Base-by-base conservation (phyloP, 352 stramenopile species). In the Globisporangium irregulare region DNA sequence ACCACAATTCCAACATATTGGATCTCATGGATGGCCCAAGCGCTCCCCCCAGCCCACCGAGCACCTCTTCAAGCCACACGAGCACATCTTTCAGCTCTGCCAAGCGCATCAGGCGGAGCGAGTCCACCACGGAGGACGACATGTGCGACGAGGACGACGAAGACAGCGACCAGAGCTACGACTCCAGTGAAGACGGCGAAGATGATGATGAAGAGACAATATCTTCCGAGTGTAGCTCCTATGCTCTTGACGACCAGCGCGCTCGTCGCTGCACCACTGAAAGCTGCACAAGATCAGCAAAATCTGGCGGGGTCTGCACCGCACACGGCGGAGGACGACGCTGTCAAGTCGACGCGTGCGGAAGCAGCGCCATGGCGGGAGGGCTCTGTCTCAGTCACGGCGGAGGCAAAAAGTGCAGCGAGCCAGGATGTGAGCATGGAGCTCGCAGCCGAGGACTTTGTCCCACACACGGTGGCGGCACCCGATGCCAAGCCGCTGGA, bases 391-490 rank as follows among this genome's bases (percentile, higher is more conserved):
- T 55, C 22, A 29, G 24, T 14, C 55, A 65, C 38, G 65, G 50
- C 36, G 10, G 63, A 65, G 58, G 64, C 58, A 59, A 76, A 62
- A 78, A 70, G 25, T 83, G 63, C 63, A 54, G 34, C 9, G 71
- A 75, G 14, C 43, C 50, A 5, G 70, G 63, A 18, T 93, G 83
- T 56, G 60, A 71, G 1, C 80, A 83, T 50, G 58, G 62, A 59
- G 81, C 81, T 18, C 84, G 81, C 5, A 88, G 79, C 72, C 85
- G 84, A 20, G 84, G 84, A 0, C 68, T 86, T 9, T 92, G 84
- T 65, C 80, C 82, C 25, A 48, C 73, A 0, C 85, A 92, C 59
- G 81, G 81, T 20, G 80, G 82, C 50, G 82, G 81, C 62, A 91
- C 78, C 34, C 85, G 80, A 24, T 95, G 87, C 62, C 72, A 73